phyloP scores from a whole-genome alignment of 352 stramenopile species.

The Phytophthora macrochlamydospora region DNA sequence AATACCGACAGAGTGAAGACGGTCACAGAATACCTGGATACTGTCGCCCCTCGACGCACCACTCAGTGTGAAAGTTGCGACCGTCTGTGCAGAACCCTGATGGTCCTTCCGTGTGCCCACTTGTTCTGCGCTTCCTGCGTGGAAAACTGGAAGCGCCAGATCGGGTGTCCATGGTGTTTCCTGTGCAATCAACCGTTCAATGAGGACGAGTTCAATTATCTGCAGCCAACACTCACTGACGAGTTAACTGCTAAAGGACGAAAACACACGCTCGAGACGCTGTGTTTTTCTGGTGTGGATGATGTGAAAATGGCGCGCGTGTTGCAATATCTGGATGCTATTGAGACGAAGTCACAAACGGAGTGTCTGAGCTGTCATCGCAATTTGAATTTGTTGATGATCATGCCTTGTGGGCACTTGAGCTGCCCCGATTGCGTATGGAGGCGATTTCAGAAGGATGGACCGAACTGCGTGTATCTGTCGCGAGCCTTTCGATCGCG shows the following conservation, averaged over 20 bases:
- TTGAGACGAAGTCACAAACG: slow-evolving; percentile 32
- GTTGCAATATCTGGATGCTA: slow-evolving; percentile 53
- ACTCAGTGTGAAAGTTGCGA: slow-evolving; percentile 77
- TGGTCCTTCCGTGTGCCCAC: slow-evolving; percentile 91
- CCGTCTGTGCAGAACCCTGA: slow-evolving; percentile 72
- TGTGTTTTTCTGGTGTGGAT: slow-evolving; percentile 33
- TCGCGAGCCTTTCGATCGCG: slow-evolving; percentile 54
- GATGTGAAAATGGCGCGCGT: slow-evolving; percentile 25
- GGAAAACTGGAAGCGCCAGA: slow-evolving; percentile 38
- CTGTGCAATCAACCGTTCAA: slow-evolving; percentile 22
- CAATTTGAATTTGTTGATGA: slow-evolving; percentile 79
- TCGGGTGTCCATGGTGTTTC: slow-evolving; percentile 12
- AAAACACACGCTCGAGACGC: slow-evolving; percentile 53
- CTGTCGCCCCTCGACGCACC: slow-evolving; percentile 24
- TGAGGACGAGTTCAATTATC: slow-evolving; percentile 24
- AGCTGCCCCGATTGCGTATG: slow-evolving; percentile 92
- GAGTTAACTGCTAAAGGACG: slow-evolving; percentile 21
- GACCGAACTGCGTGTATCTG: slow-evolving; percentile 58
- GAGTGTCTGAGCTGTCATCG: slow-evolving; percentile 77
- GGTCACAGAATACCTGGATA: slow-evolving; percentile 47
- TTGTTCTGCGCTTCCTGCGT: slow-evolving; percentile 92
- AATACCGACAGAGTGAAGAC: slow-evolving; percentile 24
- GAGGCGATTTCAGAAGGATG: slow-evolving; percentile 41
- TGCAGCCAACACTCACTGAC: slow-evolving; percentile 24
- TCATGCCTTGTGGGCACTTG: slow-evolving; percentile 90